These are phyloP conservation scores for Boletus rubroflammeus DNA, from an alignment of 768 basidiomycete species.

Conservation along the genomic window DNA sequence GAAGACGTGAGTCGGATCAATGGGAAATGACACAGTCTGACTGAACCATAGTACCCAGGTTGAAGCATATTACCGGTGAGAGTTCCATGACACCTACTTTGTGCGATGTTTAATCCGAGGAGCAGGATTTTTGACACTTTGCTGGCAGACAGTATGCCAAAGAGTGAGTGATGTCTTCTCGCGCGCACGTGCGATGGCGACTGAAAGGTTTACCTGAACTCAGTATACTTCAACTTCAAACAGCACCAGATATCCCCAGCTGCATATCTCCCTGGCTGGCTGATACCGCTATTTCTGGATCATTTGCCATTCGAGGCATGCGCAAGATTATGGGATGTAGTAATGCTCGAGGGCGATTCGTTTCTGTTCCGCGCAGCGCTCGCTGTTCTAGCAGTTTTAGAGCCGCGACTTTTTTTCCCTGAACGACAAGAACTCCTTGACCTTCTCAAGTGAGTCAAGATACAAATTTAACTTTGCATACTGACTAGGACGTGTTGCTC, in stretches of 20 bases:
- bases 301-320: constrained; percentile 91
- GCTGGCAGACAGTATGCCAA: constrained; percentile 90
- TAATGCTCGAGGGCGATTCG: constrained; percentile 85
- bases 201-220: neutral
- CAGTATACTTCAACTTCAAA: constrained; percentile 94
- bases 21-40: constrained; percentile 23
- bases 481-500: constrained; percentile 6
- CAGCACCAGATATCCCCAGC: constrained; percentile 87
- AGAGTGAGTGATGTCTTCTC: constrained; percentile 50
- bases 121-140: constrained; percentile 87
- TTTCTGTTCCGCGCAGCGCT: constrained; percentile 84
- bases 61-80: constrained; percentile 86
- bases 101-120: constrained; percentile 11
- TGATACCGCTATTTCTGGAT: constrained; percentile 74
- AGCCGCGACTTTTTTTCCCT: constrained; percentile 86
- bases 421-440: constrained; percentile 75
- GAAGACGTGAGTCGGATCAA: constrained; percentile 65
- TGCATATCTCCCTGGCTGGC: constrained; percentile 81
- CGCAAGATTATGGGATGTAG: constrained; percentile 84
- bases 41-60: constrained; percentile 47
- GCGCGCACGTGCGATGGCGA: neutral
- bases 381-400: constrained; percentile 78
- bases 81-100: neutral
- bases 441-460: constrained; percentile 56
- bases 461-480: constrained; percentile 3